These are phyloP conservation scores for Pichia inconspicua DNA, from an alignment of 1,139 yeast genomes.

Conservation along the genomic window DNA sequence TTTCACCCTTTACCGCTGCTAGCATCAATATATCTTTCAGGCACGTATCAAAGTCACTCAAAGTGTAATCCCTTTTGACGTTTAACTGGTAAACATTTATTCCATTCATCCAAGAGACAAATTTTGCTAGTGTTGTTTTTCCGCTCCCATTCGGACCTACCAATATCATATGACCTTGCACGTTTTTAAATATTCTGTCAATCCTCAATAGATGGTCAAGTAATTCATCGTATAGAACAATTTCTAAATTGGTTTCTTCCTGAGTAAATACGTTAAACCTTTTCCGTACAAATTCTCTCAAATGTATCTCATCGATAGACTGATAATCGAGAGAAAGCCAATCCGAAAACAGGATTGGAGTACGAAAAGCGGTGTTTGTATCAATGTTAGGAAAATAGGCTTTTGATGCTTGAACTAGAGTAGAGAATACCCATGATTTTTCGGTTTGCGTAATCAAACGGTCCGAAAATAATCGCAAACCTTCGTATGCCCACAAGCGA, in stretches of 20 bases:
- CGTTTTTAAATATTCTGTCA: constrained; percentile 75
- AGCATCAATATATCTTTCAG: constrained; percentile 46
- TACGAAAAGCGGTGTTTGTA: constrained; percentile 30
- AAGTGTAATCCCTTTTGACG: constrained; percentile 47
- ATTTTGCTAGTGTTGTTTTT: constrained; percentile 64
- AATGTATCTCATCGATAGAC: constrained; percentile 44
- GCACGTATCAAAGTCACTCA: constrained; percentile 60
- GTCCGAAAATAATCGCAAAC: constrained; percentile 67
- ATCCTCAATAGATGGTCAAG: constrained; percentile 71
- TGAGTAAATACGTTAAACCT: constrained; percentile 68
- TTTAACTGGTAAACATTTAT: constrained; percentile 51
- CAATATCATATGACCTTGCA: constrained; percentile 83
- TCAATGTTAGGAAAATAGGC: constrained; percentile 44
- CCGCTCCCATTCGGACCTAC: constrained; percentile 88
- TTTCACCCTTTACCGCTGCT: constrained; percentile 51
- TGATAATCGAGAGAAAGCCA: constrained; percentile 67
- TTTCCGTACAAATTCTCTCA: constrained; percentile 51
- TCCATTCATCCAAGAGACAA: constrained; percentile 92
- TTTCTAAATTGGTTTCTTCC: constrained; percentile 56
- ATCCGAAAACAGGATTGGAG: constrained; percentile 58
- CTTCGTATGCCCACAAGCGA: constrained; percentile 79
- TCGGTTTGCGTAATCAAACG: constrained; percentile 48
- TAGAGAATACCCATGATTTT: constrained; percentile 42
- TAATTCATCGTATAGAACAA: constrained; percentile 63
- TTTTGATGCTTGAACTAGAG: constrained; percentile 34